Percentiles rank a stretch among this genome's conserved stretches.
These are phyloP conservation scores for Linderina pennispora DNA, from an alignment of 192 early-diverging fungal species.

Conservation along the genomic window DNA sequence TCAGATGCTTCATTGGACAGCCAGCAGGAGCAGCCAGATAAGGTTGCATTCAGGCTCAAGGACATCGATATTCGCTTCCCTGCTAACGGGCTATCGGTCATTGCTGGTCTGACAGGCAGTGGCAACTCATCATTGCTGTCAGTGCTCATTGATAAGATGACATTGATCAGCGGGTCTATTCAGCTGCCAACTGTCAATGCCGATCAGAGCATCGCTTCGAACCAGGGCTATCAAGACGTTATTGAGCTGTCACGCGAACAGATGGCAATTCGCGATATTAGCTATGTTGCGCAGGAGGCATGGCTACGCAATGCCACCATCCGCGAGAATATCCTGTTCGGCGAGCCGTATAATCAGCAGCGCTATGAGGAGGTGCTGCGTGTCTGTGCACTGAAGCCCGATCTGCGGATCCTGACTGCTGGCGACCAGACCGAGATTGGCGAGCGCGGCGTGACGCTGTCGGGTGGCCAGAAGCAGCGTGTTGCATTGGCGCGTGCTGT, in stretches of 20 bases:
- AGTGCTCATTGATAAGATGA: conserved; percentile 72
- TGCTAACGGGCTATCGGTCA: conserved; percentile 55
- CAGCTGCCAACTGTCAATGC: conserved; percentile 7
- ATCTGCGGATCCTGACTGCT: conserved; percentile 76
- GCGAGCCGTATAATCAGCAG: conserved; percentile 60
- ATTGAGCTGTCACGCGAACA: conserved; percentile 4
- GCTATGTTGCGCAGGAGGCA: conserved; percentile 81
- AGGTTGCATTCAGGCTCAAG: conserved; percentile 48
- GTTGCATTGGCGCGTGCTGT: conserved; percentile 85
- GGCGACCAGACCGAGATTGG: conserved; percentile 94
- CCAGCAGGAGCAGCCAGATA: conserved; percentile 1
- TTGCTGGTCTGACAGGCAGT: conserved; percentile 77
- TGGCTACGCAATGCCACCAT: conserved; percentile 75
- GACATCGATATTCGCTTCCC: conserved; percentile 60
- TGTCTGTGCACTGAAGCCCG: conserved; percentile 78
- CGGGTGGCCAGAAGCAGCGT: conserved; percentile 85
- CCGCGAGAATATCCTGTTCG: conserved; percentile 86
- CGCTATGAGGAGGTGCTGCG: conserved; percentile 74
- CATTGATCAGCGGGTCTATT: conserved; percentile 8
- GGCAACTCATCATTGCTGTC: conserved; percentile 74
- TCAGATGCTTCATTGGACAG: background rate
- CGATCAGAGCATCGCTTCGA: no score
- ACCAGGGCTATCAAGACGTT: background rate
- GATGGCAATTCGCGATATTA: conserved; percentile 50
- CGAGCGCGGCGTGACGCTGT: conserved; percentile 79